These are phyloP conservation scores for Cordyceps militaris DNA, from an alignment of 2,329 filamentous ascomycete genomes.

Conservation along the genomic window DNA sequence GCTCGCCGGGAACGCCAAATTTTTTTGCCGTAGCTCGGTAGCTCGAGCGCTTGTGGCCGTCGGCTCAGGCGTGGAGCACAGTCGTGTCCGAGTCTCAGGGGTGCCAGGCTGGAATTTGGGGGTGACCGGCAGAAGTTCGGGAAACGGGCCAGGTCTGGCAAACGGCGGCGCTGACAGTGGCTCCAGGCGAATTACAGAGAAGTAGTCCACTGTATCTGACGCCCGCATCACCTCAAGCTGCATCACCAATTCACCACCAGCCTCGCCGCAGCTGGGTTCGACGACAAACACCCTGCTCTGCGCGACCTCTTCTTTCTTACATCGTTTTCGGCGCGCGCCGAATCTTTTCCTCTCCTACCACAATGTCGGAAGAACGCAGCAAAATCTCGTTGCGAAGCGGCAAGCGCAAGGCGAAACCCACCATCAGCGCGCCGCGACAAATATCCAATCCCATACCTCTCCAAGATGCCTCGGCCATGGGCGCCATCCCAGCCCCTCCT, in stretches of 20 bases:
- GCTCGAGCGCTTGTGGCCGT: neutral
- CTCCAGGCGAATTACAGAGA: neutral
- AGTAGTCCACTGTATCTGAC: neutral
- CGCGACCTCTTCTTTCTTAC: neutral
- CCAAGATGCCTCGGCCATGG: constrained; percentile 33
- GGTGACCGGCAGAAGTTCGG: constrained; percentile 19
- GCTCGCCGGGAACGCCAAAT: constrained; percentile 10
- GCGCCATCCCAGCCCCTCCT: constrained; percentile 22
- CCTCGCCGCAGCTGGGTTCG: neutral
- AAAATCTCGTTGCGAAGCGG: constrained; percentile 58
- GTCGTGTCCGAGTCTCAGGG: neutral
- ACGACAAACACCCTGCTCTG: constrained; percentile 2
- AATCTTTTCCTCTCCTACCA: constrained; percentile 13
- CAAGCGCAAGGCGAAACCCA: constrained; percentile 54
- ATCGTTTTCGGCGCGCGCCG: neutral
- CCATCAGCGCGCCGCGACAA: constrained; percentile 55
- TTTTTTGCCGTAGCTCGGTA: constrained; percentile 4
- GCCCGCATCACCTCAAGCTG: neutral
- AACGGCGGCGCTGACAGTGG: neutral
- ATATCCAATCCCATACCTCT: constrained; percentile 56
- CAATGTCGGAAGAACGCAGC: constrained; percentile 55
- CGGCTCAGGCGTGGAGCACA: neutral
- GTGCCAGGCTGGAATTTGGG: neutral
- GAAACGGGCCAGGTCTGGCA: neutral
- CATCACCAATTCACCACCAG: neutral